Base-by-base conservation (phyloP, 1,284 basidiomycete genomes). In the Tylopilus sp. region DNA sequence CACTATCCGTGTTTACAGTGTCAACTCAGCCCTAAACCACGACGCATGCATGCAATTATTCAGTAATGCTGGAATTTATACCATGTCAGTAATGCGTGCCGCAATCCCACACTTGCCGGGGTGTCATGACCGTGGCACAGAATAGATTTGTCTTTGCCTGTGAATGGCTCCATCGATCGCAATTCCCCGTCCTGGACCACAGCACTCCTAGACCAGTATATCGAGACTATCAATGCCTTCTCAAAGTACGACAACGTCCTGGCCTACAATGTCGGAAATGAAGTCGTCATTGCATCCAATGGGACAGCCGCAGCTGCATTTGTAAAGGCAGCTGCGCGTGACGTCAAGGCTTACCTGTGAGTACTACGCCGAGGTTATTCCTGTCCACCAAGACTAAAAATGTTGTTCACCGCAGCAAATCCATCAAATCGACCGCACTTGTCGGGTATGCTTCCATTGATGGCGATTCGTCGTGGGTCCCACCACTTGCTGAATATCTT, bases 291-390 rank as follows among this genome's bases (percentile, higher is more conserved):
- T 28, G 65, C 62, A 16, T 49, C 74, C 19, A 75, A 78, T 44
- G 78, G 74, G 53, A 89, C 89, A 13, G 72, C 71, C 38, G 82
- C 86, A 15, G 81, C 84, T 10, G 79, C 92, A 1, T 96, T 82
- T 66, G 81, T 97, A 67, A 96, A 96, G 69, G 92, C 92, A 34
- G 92, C 92, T 16, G 91, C 91, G 19, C 82, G 93, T 34, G 94
- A 97, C 65, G 72, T 82, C 59, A 94, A 86, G 67, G 81, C 92
- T 2, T 96, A 93, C 69, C 74, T 94, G 84, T 86, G 53, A 60
- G 81, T 68, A 19, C 31, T 40, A 13, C 16, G 25, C n/a, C 18
- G 0, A 41, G 5, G 25, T 16, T 37, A 18, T 39, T 31, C 39
- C 12, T 18, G 18, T 23, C 26, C 2, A 10, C 34, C 15, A 10